A percentile compares a stretch with the other conserved stretches of the same genome.
Evolutionary conservation across 345 rosid genomes (phyloP).

Genomic region (Litchi chinensis): DNA sequence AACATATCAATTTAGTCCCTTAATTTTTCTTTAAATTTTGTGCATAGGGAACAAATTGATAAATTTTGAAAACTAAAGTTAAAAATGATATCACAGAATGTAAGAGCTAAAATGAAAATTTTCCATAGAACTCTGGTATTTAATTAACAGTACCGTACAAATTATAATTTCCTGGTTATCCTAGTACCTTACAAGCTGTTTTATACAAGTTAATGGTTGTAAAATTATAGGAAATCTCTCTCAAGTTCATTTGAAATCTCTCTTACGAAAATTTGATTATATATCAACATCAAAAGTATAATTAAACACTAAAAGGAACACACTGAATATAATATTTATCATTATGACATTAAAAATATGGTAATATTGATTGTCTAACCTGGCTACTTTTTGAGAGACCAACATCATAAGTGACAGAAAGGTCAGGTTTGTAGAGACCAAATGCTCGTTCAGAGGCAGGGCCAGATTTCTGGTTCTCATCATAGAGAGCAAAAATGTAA

Average conservation of each 20-base stretch:
- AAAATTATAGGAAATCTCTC: background rate
- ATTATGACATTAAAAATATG: background rate
- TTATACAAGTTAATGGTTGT: no score
- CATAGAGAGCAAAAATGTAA: constrained; percentile 85
- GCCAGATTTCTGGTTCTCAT: constrained; percentile 83
- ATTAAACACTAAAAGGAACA: no score
- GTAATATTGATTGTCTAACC: constrained; percentile 42
- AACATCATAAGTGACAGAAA: constrained; percentile 63
- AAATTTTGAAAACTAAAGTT: no score
- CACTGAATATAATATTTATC: no score
- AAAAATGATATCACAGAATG: no score
- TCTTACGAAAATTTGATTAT: background rate
- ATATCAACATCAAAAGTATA: no score
- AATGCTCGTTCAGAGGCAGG: constrained; percentile 79
- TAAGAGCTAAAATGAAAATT: no score
- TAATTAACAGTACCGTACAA: background rate
- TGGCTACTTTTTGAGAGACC: constrained; percentile 72
- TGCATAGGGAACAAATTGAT: no score
- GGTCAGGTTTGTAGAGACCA: constrained; percentile 78
- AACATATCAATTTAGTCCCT: no score
- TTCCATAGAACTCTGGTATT: background rate
- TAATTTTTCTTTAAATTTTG: no score
- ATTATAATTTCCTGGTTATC: background rate
- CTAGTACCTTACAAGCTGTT: background rate
- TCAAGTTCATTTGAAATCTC: background rate